These are phyloP conservation scores for Garcia nutans DNA, from an alignment of 345 rosid species.

Conservation along the genomic window DNA sequence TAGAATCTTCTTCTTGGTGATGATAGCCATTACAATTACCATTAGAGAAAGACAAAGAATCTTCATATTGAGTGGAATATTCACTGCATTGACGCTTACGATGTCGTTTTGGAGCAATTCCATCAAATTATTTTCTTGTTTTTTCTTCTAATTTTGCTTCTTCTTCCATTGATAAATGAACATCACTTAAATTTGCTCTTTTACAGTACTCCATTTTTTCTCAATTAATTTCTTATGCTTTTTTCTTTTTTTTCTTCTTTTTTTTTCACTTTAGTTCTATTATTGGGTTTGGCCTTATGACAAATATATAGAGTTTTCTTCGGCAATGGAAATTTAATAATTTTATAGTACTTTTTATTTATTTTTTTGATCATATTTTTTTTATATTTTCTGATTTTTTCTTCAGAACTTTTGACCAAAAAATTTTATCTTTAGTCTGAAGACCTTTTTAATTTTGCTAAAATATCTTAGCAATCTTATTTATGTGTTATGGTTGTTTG, in stretches of 20 bases:
- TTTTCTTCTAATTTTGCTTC: conserved; percentile 40
- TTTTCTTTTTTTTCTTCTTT: too few relatives aligned
- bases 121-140: conserved; percentile 47
- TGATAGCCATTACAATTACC: too few relatives aligned
- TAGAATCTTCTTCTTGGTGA: neutral
- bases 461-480: conserved; percentile 2
- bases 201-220: conserved; percentile 22
- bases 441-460: neutral
- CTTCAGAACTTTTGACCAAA: neutral
- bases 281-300: too few relatives aligned
- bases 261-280: too few relatives aligned
- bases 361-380: too few relatives aligned
- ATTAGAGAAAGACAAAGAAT: conserved; percentile 16
- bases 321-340: neutral
- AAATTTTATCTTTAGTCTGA: too few relatives aligned
- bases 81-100: conserved; percentile 69
- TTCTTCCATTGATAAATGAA: conserved; percentile 47
- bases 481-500: neutral
- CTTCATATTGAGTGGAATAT: conserved; percentile 45
- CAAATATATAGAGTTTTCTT: too few relatives aligned
- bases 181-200: conserved; percentile 59
- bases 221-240: too few relatives aligned
- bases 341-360: neutral
- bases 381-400: too few relatives aligned
- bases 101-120: conserved; percentile 51